Evolutionary conservation across 1,284 basidiomycete genomes (phyloP), one percentile per base, ranked within the genome.

Genomic region (Ceratobasidium sp.): DNA sequence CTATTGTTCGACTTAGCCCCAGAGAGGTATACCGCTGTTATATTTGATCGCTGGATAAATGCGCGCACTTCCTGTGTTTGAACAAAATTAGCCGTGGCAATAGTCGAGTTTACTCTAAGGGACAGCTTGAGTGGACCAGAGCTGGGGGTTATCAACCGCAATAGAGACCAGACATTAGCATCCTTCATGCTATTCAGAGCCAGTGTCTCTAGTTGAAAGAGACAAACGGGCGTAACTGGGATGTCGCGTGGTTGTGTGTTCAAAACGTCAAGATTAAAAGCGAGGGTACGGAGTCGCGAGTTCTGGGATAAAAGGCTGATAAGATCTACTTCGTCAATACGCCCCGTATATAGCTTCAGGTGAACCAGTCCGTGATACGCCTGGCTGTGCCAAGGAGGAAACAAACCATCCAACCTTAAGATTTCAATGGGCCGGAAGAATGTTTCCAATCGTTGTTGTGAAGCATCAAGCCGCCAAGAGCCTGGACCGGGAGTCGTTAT

Each of bases 121-220:
- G 46, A 28, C 33, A 73, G 6, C 20, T 28, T 56, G 4, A 73
- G 42, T 13, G 70, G 70, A 6, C 33, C 17, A 13, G 70, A 62
- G 20, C 70, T 42, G 23, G 70, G 57, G 4, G 70, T 57, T 20
- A 73, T 48, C 12, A 73, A 17, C 26, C 56, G 40, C 2, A 73
- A 54, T n/a, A 73, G 9, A n/a, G 20, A 7, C n/a, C 26, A 38
- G 15, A 33, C 33, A 33, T 33, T n/a, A n/a, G n/a, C n/a, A n/a
- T n/a, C n/a, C n/a, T n/a, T n/a, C n/a, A n/a, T n/a, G n/a, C n/a
- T n/a, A n/a, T n/a, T n/a, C n/a, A n/a, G n/a, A n/a, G n/a, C n/a
- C n/a, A n/a, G n/a, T n/a, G n/a, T n/a, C n/a, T n/a, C n/a, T n/a
- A n/a, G n/a, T n/a, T n/a, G n/a, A n/a, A n/a, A n/a, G n/a, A n/a